phyloP scores from a whole-genome alignment of 768 basidiomycete genomes.

The Lepiota venenata region DNA sequence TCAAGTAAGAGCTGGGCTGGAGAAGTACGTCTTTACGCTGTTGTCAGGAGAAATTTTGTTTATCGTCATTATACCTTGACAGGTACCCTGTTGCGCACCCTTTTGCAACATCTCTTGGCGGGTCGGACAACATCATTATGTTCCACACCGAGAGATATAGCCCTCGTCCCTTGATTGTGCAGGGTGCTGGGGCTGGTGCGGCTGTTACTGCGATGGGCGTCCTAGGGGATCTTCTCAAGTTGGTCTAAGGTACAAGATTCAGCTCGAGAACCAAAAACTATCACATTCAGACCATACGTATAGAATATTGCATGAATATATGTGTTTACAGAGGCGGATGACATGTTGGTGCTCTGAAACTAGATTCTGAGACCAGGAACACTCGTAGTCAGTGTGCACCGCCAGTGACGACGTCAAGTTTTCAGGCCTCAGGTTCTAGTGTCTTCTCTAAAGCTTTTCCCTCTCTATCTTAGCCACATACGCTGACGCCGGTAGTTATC shows the following conservation, averaged over 20 bases:
- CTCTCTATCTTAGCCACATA: no score
- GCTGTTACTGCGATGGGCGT: slow-evolving; percentile 99
- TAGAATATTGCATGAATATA: no score
- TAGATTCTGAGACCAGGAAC: no score
- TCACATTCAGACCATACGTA: neutral
- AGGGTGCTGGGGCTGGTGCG: slow-evolving; percentile 97
- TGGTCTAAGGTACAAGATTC: slow-evolving; percentile 23
- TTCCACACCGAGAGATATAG: slow-evolving; percentile 95
- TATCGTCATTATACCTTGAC: neutral
- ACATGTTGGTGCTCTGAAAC: no score
- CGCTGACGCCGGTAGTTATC: no score
- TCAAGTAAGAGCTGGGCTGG: slow-evolving; percentile 81
- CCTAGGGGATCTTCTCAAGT: slow-evolving; percentile 77
- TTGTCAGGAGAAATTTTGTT: slow-evolving; percentile 2
- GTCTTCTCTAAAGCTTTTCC: slow-evolving; percentile 28
- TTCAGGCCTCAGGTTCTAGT: slow-evolving; percentile 12
- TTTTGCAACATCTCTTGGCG: slow-evolving; percentile 93
- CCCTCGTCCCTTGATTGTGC: slow-evolving; percentile 84
- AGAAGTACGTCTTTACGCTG: slow-evolving; percentile 56
- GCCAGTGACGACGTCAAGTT: neutral
- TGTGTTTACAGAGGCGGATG: no score
- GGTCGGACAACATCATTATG: slow-evolving; percentile 97
- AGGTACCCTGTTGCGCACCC: slow-evolving; percentile 91
- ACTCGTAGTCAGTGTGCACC: slow-evolving; percentile 10
- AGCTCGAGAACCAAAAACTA: neutral